These are phyloP conservation scores for Rhizophora mangle DNA, from an alignment of 345 rosid species.

Conservation along the genomic window DNA sequence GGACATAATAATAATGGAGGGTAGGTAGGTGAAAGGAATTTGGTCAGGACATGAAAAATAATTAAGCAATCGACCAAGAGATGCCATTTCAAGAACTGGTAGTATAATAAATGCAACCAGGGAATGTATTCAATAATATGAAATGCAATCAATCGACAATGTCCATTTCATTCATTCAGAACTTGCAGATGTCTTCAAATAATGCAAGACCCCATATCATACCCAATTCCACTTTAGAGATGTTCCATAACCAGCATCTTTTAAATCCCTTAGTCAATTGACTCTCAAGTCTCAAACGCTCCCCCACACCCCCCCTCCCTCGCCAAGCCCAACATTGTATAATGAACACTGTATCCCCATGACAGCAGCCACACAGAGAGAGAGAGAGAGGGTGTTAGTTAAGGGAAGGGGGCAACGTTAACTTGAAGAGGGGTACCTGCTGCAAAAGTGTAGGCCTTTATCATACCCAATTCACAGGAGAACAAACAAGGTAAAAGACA, in stretches of 20 bases:
- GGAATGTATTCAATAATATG: conserved; percentile 39
- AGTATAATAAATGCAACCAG: conserved; percentile 57
- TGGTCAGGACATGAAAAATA: not conserved
- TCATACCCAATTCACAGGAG: conserved; percentile 28
- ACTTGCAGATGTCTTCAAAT: conserved; percentile 1
- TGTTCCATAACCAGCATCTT: conserved; percentile 1
- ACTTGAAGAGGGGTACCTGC: conserved; percentile 38
- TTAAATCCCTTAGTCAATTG: too few species aligned
- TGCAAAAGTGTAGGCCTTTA: conserved; percentile 20
- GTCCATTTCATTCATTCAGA: conserved; percentile 9
- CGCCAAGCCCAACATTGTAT: too few species aligned
- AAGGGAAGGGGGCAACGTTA: conserved; percentile 22
- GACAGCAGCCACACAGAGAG: not conserved
- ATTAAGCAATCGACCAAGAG: conserved; percentile 4
- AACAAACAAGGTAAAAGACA: conserved; percentile 29
- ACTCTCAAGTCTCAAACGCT: too few species aligned
- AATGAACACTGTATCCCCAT: too few species aligned
- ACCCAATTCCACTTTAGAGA: conserved; percentile 7
- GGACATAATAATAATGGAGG: not conserved
- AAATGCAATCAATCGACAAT: conserved; percentile 19
- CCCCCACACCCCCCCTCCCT: too few species aligned
- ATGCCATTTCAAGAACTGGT: conserved; percentile 12
- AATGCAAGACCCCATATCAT: conserved; percentile 4
- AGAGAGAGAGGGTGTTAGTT: conserved; percentile 6
- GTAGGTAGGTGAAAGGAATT: not conserved